These are phyloP conservation scores for Crataegus laevigata DNA, from an alignment of 306 rosid genomes.

Conservation along the genomic window DNA sequence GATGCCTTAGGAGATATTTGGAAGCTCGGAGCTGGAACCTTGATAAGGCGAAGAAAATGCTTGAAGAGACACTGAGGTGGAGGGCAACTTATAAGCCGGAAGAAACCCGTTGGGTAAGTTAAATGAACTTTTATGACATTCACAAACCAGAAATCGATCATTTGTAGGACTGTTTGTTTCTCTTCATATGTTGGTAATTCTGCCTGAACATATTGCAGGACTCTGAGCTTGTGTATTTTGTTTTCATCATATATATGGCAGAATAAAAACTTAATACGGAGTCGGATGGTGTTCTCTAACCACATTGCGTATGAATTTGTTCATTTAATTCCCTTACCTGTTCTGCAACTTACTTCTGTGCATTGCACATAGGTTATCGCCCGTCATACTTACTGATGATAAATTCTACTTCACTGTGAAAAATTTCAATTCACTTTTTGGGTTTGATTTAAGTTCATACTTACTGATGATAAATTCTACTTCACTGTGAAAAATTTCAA, in stretches of 20 bases:
- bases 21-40: conserved; percentile 82
- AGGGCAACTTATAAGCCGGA: conserved; percentile 76
- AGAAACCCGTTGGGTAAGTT: conserved; percentile 87
- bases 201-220: neutral
- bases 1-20: conserved; percentile 70
- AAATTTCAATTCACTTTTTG: neutral
- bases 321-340: neutral
- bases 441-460: neutral
- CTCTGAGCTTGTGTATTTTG: neutral
- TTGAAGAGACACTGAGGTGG: conserved; percentile 79
- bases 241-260: neutral
- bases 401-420: neutral
- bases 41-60: conserved; percentile 74
- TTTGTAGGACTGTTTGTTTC: neutral
- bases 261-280: neutral
- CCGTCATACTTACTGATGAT: neutral
- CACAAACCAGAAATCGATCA: neutral
- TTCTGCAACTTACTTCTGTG: neutral
- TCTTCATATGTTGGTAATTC: neutral
- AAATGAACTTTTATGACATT: neutral
- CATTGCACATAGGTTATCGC: neutral
- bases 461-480: neutral
- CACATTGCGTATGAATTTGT: neutral
- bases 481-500: neutral
- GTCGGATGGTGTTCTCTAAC: neutral